These are phyloP conservation scores for Musa schizocarpa DNA, from an alignment of 176 grass and related monocot species.

Conservation along the genomic window DNA sequence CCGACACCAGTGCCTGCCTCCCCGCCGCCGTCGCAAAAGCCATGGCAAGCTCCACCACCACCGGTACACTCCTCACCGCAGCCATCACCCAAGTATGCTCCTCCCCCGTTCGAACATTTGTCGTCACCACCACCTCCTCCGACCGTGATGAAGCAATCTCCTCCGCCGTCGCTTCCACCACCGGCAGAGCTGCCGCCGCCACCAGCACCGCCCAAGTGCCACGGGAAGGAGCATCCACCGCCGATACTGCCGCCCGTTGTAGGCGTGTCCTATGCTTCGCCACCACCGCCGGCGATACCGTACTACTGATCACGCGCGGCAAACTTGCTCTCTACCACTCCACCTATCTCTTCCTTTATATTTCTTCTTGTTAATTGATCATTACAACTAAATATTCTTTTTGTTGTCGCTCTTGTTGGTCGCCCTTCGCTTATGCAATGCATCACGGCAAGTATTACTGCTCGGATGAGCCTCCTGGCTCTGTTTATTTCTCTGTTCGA, in stretches of 20 bases:
- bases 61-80: slow-evolving; percentile 5
- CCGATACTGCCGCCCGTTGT: slow-evolving; percentile 2
- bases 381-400: slow-evolving; percentile 15
- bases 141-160: not conserved
- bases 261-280: slow-evolving; percentile 19
- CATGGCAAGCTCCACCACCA: not conserved
- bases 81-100: slow-evolving; percentile 8
- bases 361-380: not conserved
- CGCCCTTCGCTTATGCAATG: not conserved
- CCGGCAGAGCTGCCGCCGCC: slow-evolving; percentile 33
- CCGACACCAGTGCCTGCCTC: not conserved
- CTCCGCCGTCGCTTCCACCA: not conserved
- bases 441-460: slow-evolving; percentile 1
- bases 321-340: not conserved
- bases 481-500: not conserved
- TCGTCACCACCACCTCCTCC: slow-evolving; percentile 17
- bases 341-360: not conserved
- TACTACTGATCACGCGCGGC: slow-evolving; percentile 10
- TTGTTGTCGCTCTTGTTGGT: not conserved
- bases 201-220: slow-evolving; percentile 18
- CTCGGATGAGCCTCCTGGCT: not conserved
- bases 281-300: slow-evolving; percentile 16
- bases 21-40: not conserved
- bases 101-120: slow-evolving; percentile 16
- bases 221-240: not conserved